These are phyloP conservation scores for Malbranchea cinnamomea DNA, from an alignment of 2,329 filamentous ascomycete species.

Conservation along the genomic window DNA sequence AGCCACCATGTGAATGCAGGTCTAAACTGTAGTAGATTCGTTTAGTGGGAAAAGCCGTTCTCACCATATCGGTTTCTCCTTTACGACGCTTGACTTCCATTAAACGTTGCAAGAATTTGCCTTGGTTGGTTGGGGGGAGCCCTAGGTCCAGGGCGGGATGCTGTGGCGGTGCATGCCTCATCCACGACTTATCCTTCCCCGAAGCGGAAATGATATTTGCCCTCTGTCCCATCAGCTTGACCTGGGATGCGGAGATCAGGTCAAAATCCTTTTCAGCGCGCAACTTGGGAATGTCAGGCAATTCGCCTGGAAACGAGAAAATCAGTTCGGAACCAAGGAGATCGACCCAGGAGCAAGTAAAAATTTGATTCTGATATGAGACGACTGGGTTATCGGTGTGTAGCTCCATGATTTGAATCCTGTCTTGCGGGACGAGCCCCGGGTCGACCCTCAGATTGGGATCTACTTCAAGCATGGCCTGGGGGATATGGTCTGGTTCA, in stretches of 20 bases:
- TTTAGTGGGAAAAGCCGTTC: conserved; percentile 37
- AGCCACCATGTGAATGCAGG: too few relatives aligned
- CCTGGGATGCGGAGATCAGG: conserved; percentile 54
- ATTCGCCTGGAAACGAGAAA: conserved; percentile 39
- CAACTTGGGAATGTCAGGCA: conserved; percentile 32
- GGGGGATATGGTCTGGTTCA: conserved; percentile 8
- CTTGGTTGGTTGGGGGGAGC: conserved; percentile 28
- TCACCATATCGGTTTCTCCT: conserved; percentile 51
- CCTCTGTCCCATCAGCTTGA: conserved; percentile 54
- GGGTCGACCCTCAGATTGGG: conserved; percentile 6
- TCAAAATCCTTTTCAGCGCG: conserved; percentile 40
- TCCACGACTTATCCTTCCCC: conserved; percentile 8
- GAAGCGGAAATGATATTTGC: conserved; percentile 40
- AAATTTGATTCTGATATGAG: conserved; percentile 63
- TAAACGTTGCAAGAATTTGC: conserved; percentile 48
- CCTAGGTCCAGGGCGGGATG: conserved; percentile 9
- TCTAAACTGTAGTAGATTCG: too few relatives aligned
- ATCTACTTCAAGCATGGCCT: conserved; percentile 11
- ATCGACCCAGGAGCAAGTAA: conserved; percentile 66
- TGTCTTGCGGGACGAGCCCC: conserved; percentile 18
- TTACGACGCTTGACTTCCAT: conserved; percentile 49
- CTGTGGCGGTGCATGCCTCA: conserved; percentile 3
- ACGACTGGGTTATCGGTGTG: conserved; percentile 63
- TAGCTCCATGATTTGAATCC: conserved; percentile 69
- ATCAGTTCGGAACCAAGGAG: conserved; percentile 75